phyloP scores from a whole-genome alignment of 2,329 filamentous ascomycete species.

The Hypomyces perniciosus region DNA sequence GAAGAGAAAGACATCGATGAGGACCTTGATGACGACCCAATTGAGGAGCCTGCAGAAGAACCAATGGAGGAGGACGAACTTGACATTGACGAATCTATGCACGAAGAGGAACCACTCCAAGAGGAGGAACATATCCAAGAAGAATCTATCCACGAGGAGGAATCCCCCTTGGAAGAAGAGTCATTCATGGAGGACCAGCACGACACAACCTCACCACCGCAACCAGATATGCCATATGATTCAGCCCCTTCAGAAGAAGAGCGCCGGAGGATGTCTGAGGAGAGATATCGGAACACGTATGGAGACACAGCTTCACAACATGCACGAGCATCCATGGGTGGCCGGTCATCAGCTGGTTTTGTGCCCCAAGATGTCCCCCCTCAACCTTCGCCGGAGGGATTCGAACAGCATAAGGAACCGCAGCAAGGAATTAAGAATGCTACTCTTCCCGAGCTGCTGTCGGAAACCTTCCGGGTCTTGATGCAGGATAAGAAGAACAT shows the following conservation, averaged over 20 bases:
- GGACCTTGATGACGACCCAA: not conserved
- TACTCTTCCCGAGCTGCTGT: slow-evolving; percentile 47
- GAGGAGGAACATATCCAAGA: not conserved
- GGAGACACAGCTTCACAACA: slow-evolving; percentile 28
- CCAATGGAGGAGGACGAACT: not conserved
- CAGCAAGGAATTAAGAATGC: slow-evolving; percentile 34
- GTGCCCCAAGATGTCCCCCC: slow-evolving; percentile 10
- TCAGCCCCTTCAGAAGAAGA: slow-evolving; percentile 21
- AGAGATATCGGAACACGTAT: slow-evolving; percentile 50
- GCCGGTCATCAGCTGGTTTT: slow-evolving; percentile 12
- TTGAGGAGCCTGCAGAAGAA: not conserved
- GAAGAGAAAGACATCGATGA: slow-evolving; percentile 10
- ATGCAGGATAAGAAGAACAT: slow-evolving; percentile 55
- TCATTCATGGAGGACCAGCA: slow-evolving; percentile 6
- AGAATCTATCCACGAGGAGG: not conserved
- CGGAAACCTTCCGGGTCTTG: slow-evolving; percentile 48
- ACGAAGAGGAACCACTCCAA: not conserved
- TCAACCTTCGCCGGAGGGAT: slow-evolving; percentile 5
- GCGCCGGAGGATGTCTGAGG: slow-evolving; percentile 40
- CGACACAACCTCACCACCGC: slow-evolving; percentile 10
- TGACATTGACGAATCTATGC: not conserved
- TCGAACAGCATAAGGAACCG: slow-evolving; percentile 26
- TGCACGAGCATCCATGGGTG: slow-evolving; percentile 2
- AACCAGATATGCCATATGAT: slow-evolving; percentile 13
- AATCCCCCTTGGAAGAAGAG: slow-evolving; percentile 1